phyloP scores from a whole-genome alignment of 2,329 filamentous ascomycete genomes.

The Aspergillus aculeatus region DNA sequence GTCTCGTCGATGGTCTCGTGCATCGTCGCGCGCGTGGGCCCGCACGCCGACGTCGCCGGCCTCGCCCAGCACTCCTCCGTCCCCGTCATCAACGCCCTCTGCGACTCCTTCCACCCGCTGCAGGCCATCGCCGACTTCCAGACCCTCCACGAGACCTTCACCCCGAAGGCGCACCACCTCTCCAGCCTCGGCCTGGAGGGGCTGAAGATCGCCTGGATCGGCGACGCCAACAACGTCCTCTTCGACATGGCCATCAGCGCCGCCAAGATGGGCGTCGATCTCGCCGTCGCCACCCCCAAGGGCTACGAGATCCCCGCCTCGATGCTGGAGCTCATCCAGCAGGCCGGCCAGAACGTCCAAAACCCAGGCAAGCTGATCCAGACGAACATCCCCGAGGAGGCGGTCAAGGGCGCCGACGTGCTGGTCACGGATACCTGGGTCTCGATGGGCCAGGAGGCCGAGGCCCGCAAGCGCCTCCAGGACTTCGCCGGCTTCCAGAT shows the following conservation, averaged over 20 bases:
- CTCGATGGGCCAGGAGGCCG: constrained; percentile 94
- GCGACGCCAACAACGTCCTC: constrained; percentile 95
- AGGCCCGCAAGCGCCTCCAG: constrained; percentile 71
- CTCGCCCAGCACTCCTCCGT: constrained; percentile 72
- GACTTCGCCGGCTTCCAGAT: constrained; percentile 91
- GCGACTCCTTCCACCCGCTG: constrained; percentile 87
- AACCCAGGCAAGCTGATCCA: constrained; percentile 68
- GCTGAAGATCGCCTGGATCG: constrained; percentile 91
- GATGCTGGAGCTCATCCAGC: constrained; percentile 72
- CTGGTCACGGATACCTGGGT: constrained; percentile 98
- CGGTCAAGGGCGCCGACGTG: constrained; percentile 78
- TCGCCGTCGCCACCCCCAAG: constrained; percentile 80
- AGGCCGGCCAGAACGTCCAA: constrained; percentile 58
- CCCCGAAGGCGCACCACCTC: constrained; percentile 42
- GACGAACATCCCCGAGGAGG: constrained; percentile 79
- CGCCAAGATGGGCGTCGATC: constrained; percentile 80
- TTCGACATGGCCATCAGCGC: constrained; percentile 89
- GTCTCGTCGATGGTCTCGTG: constrained; percentile 91
- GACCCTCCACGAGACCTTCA: constrained; percentile 79
- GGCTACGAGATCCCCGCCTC: constrained; percentile 76
- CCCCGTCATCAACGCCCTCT: constrained; percentile 83
- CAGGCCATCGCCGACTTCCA: constrained; percentile 94
- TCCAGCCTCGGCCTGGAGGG: constrained; percentile 69
- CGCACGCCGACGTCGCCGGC: constrained; percentile 70
- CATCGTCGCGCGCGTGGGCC: constrained; percentile 76